These are phyloP conservation scores for Podila clonocystis DNA, from an alignment of 192 early-diverging fungal species.

Conservation along the genomic window DNA sequence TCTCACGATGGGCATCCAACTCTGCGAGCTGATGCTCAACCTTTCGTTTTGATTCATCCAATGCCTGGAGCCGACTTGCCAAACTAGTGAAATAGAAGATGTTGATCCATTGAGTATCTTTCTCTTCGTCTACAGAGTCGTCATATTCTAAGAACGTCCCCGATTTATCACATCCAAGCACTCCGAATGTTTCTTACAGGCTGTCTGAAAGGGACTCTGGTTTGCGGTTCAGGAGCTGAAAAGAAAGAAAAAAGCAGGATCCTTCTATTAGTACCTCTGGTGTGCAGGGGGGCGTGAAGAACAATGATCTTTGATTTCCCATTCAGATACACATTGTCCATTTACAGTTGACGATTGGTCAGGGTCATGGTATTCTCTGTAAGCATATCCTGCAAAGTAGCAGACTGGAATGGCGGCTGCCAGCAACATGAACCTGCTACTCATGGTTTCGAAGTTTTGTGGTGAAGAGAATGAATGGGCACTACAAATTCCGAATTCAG, in stretches of 20 bases:
- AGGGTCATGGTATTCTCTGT: slow-evolving; percentile 34
- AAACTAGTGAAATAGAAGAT: slow-evolving; percentile 8
- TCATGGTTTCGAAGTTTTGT: slow-evolving; percentile 13
- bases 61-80: slow-evolving; percentile 10
- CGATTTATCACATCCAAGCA: background rate
- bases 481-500: no score
- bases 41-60: slow-evolving; percentile 29
- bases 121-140: background rate
- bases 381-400: slow-evolving; percentile 47
- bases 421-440: slow-evolving; percentile 31
- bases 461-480: no score
- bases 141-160: background rate
- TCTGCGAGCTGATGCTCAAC: slow-evolving; percentile 26
- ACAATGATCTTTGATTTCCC: background rate
- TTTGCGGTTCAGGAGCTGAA: slow-evolving; percentile 32
- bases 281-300: background rate
- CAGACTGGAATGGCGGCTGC: slow-evolving; percentile 35
- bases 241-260: background rate
- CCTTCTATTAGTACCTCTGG: background rate
- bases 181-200: slow-evolving; percentile 12
- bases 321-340: background rate
- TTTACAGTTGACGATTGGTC: slow-evolving; percentile 27
- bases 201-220: slow-evolving; percentile 35
- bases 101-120: background rate
- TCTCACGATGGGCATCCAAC: slow-evolving; percentile 31